These are phyloP conservation scores for Dactylellina leptospora DNA, from an alignment of 2,329 filamentous ascomycete genomes.

Conservation along the genomic window DNA sequence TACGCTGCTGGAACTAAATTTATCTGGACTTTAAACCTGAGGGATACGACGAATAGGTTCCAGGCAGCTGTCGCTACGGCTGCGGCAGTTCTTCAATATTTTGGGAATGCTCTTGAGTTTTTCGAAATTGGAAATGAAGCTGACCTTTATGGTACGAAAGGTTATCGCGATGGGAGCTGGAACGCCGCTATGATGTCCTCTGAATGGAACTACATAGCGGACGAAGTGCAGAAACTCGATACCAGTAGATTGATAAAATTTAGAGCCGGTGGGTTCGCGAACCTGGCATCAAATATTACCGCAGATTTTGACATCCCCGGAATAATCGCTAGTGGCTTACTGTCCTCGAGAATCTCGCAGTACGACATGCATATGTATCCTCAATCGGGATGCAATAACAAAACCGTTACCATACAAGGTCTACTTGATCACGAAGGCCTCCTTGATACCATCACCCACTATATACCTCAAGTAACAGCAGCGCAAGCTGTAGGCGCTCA, in stretches of 20 bases:
- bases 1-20: not conserved
- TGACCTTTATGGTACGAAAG: conserved; percentile 44
- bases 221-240: conserved; percentile 17
- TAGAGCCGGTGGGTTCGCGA: conserved; percentile 40
- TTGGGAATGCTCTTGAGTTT: conserved; percentile 11
- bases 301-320: conserved; percentile 41
- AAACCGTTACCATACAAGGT: conserved; percentile 3
- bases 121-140: conserved; percentile 50
- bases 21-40: not conserved
- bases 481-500: conserved; percentile 35
- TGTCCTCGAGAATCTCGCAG: conserved; percentile 22
- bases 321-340: conserved; percentile 24
- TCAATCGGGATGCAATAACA: conserved; percentile 30
- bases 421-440: conserved; percentile 32
- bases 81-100: not conserved
- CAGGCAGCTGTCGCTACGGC: not conserved
- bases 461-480: conserved; percentile 34
- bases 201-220: conserved; percentile 44
- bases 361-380: conserved; percentile 46
- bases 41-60: not conserved
- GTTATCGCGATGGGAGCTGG: conserved; percentile 18
- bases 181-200: conserved; percentile 29
- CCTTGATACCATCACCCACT: conserved; percentile 16
- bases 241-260: conserved; percentile 25
- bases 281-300: conserved; percentile 14